These are phyloP conservation scores for Ananas comosus DNA, from an alignment of 176 grass and related monocot species.

Conservation along the genomic window DNA sequence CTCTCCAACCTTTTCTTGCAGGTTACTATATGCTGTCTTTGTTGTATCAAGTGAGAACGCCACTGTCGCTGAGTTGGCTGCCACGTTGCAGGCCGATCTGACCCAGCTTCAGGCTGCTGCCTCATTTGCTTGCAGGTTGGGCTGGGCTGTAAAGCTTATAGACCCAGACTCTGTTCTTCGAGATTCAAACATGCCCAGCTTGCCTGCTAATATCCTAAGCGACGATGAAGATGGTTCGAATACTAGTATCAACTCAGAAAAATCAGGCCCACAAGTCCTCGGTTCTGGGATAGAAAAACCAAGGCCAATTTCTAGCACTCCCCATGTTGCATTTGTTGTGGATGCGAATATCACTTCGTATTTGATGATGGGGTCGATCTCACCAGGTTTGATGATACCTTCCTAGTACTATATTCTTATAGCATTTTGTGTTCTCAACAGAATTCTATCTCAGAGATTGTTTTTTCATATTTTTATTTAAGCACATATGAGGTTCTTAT, in stretches of 20 bases:
- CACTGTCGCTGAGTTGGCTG: conserved; percentile 90
- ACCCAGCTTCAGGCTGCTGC: conserved; percentile 81
- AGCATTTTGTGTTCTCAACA: no score
- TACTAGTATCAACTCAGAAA: conserved; percentile 79
- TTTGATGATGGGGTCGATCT: conserved; percentile 97
- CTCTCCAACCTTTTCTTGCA: conserved; percentile 29
- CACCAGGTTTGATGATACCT: conserved; percentile 51
- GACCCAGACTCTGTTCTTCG: conserved; percentile 60
- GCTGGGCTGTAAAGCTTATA: conserved; percentile 82
- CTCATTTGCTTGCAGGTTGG: conserved; percentile 87
- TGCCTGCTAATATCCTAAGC: conserved; percentile 62
- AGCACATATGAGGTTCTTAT: no score
- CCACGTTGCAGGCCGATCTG: conserved; percentile 86
- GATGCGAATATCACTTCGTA: conserved; percentile 99
- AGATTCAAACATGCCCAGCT: conserved; percentile 39
- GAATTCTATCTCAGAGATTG: no score
- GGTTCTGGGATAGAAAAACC: conserved; percentile 43
- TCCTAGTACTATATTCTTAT: neutral
- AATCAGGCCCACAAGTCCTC: conserved; percentile 44
- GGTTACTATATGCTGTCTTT: conserved; percentile 95
- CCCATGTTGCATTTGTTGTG: conserved; percentile 91
- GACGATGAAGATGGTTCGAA: conserved; percentile 95
- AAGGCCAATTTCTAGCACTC: conserved; percentile 49
- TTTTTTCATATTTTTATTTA: no score
- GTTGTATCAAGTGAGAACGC: conserved; percentile 95